Percentiles rank a stretch among this genome's conserved stretches.
Evolutionary conservation across 176 grass and related monocot genomes (phyloP).

Genomic region (Pontederia paniculata): DNA sequence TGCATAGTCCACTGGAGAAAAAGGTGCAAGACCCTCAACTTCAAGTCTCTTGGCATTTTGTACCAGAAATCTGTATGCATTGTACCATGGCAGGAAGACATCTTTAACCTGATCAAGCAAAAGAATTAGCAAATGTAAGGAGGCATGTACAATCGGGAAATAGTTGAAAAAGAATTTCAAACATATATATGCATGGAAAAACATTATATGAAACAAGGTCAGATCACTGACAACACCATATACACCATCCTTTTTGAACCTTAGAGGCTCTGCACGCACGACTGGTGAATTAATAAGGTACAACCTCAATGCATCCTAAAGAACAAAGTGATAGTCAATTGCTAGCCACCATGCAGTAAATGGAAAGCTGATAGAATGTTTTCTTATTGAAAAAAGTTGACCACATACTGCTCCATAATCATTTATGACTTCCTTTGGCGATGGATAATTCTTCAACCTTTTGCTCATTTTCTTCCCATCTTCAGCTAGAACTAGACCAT

Average conservation of each 20-base stretch:
- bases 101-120: constrained; percentile 80
- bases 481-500: constrained; percentile 94
- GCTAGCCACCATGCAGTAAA: too few relatives aligned
- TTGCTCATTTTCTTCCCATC: constrained; percentile 99
- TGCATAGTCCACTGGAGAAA: constrained; percentile 55
- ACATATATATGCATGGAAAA: too few relatives aligned
- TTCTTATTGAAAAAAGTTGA: constrained; percentile 15
- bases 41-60: constrained; percentile 99
- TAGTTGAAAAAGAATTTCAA: not conserved
- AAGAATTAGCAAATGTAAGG: too few relatives aligned
- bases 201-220: too few relatives aligned
- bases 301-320: constrained; percentile 86
- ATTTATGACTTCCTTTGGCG: constrained; percentile 59
- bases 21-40: constrained; percentile 56
- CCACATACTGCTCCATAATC: constrained; percentile 85
- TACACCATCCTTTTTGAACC: constrained; percentile 86
- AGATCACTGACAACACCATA: constrained; percentile 78
- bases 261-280: constrained; percentile 80
- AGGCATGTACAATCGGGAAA: not conserved
- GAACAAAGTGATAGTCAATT: constrained; percentile 16
- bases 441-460: constrained; percentile 91
- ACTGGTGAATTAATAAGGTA: constrained; percentile 98
- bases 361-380: not conserved
- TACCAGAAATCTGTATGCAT: constrained; percentile 90
- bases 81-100: constrained; percentile 99